A percentile compares a stretch with the other conserved stretches of the same genome.
Evolutionary conservation across 2,329 filamentous ascomycete species (phyloP).

Genomic region (Diplodia intermedia): DNA sequence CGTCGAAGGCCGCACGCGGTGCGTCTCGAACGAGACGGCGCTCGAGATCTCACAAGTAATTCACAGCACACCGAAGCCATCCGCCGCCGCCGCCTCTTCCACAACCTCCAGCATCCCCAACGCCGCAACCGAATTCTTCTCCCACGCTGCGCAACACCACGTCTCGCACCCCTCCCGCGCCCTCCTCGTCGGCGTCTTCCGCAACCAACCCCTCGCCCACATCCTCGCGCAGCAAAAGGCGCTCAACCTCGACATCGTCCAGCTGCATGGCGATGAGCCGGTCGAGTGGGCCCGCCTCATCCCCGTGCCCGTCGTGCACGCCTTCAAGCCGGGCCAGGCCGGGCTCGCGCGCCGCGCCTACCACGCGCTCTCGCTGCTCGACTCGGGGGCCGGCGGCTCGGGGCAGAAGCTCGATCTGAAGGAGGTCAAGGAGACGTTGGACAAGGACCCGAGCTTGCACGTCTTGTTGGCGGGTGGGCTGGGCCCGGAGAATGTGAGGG

Average conservation of each 20-base stretch:
- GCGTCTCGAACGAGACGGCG: slow-evolving; percentile 79
- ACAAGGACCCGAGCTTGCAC: slow-evolving; percentile 71
- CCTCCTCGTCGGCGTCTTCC: slow-evolving; percentile 90
- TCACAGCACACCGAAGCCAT: slow-evolving; percentile 60
- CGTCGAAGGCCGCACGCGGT: slow-evolving; percentile 80
- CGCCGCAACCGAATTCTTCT: slow-evolving; percentile 73
- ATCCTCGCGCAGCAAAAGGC: slow-evolving; percentile 78
- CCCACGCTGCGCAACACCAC: slow-evolving; percentile 56
- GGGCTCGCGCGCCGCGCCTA: slow-evolving; percentile 77
- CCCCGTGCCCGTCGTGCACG: slow-evolving; percentile 87
- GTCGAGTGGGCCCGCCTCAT: slow-evolving; percentile 90
- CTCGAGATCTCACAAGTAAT: slow-evolving; percentile 80
- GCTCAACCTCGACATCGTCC: slow-evolving; percentile 84
- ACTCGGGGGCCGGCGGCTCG: slow-evolving; percentile 82
- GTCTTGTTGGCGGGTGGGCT: slow-evolving; percentile 87
- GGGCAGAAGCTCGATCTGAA: slow-evolving; percentile 78
- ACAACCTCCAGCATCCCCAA: slow-evolving; percentile 39
- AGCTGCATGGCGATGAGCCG: slow-evolving; percentile 91
- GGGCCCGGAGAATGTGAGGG: slow-evolving; percentile 76
- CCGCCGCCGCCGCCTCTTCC: slow-evolving; percentile 37
- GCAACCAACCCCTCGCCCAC: slow-evolving; percentile 84
- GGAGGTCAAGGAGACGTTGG: slow-evolving; percentile 71
- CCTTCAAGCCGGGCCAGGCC: slow-evolving; percentile 78
- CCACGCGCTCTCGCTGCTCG: slow-evolving; percentile 82
- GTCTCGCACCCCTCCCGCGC: slow-evolving; percentile 66